A percentile compares a stretch with the other conserved stretches of the same genome.
phyloP scores from a whole-genome alignment of 148 eudicot species.

The Amaranthus hypochondriacus region DNA sequence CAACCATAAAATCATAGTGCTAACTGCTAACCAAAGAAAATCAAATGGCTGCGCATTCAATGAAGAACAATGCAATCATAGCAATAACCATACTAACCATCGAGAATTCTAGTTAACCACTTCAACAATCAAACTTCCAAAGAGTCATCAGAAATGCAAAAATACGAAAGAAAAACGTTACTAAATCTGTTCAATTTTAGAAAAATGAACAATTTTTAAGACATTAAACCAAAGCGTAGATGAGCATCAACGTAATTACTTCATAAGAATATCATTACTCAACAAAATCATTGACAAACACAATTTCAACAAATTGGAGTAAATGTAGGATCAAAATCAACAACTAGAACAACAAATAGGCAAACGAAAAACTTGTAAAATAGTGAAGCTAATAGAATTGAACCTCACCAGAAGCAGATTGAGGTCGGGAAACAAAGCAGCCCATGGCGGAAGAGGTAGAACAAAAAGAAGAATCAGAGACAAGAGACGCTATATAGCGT shows the following conservation, averaged over 20 bases:
- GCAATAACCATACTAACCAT: no score
- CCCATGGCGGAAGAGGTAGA: constrained; percentile 24
- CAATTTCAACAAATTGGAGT: neutral
- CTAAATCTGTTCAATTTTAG: neutral
- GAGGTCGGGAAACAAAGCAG: constrained; percentile 24
- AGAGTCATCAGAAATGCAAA: neutral
- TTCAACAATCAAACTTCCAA: no score
- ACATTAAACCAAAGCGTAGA: neutral
- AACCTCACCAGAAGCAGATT: constrained; percentile 18
- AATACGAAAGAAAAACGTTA: neutral
- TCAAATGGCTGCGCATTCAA: no score
- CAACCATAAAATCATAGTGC: no score
- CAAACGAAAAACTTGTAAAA: neutral
- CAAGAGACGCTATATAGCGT: no score
- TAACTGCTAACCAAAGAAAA: no score
- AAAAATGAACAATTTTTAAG: no score
- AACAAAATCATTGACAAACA: neutral
- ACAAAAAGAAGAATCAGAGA: neutral
- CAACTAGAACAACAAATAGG: neutral
- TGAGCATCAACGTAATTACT: neutral
- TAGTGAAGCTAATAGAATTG: neutral
- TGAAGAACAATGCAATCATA: no score
- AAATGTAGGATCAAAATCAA: constrained; percentile 7
- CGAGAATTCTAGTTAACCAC: no score
- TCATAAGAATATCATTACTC: neutral